Base-by-base conservation (phyloP, 805 yeast genomes). In the Pichia pseudocactophila region DNA sequence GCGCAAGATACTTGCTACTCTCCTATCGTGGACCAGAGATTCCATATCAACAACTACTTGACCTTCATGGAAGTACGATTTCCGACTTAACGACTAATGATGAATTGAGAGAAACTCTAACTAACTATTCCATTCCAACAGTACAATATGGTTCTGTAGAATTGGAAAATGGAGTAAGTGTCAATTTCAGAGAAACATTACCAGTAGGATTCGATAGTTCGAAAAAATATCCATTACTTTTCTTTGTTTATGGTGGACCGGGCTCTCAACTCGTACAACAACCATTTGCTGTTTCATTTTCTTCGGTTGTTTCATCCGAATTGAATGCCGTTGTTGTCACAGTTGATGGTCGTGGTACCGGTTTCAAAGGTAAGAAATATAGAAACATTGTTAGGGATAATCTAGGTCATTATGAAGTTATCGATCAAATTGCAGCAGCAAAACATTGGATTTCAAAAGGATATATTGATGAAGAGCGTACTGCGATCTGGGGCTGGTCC, bases 401-500 rank as follows among this genome's bases (percentile, higher is more conserved):
- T 26, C 69, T 92, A 41, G 97, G 97, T 2, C 67, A 78, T 49
- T 78, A 71, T 56, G 98, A 92, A 61, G 82, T 92, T 1, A 64
- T 66, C 22, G 98, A 92, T 61, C 97, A 90, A 62, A 82, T 92
- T 31, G 65, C 76, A 0, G 95, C 94, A 4, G 98, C 95, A 2
- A 75, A 76, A 49, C 49, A 69, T 1, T 90, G 92, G 82, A 70
- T 76, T 3, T 37, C 62, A 4, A 74, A 73, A 51, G 45, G 68
- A 2, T 90, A 81, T 55, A 82, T 92, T 34, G 84, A 89, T 57
- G 61, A 66, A 19, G 65, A 71, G 3, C 73, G 76, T 46, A 78
- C 86, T 11, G 94, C 95, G 0, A 76, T 90, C 42, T 92, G 97
- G 90, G 98, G 98, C 8, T 92, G 98, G 98, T 84, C 95, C 18